These are phyloP conservation scores for Fusarium concolor DNA, from an alignment of 2,329 filamentous ascomycete genomes.

Conservation along the genomic window DNA sequence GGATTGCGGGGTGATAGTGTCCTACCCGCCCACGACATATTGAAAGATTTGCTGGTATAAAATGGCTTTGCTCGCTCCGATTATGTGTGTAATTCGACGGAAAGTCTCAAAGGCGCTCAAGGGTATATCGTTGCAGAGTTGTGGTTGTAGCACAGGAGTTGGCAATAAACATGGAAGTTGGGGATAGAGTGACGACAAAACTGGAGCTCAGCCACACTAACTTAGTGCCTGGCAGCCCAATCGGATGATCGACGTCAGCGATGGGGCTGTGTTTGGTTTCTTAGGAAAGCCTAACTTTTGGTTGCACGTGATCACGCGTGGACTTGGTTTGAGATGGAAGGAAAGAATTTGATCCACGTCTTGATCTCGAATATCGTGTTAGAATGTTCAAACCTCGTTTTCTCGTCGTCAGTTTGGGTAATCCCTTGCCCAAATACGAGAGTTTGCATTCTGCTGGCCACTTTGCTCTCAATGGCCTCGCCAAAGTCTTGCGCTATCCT, in stretches of 20 bases:
- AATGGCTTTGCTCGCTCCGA: constrained; percentile 11
- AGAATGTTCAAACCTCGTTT: constrained; percentile 63
- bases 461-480: constrained; percentile 74
- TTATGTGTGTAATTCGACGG: constrained; percentile 13
- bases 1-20: constrained; percentile 45
- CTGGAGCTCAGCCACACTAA: constrained; percentile 49
- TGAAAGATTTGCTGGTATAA: constrained; percentile 42
- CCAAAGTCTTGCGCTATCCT: constrained; percentile 58
- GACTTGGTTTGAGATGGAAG: not conserved
- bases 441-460: constrained; percentile 92
- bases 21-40: constrained; percentile 79
- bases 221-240: constrained; percentile 43
- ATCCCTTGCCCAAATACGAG: constrained; percentile 78
- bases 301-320: constrained; percentile 48
- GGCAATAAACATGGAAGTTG: constrained; percentile 41
- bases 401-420: constrained; percentile 88
- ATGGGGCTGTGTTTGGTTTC: constrained; percentile 34
- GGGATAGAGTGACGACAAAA: constrained; percentile 47
- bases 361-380: constrained; percentile 29
- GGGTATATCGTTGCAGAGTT: constrained; percentile 33
- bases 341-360: constrained; percentile 15
- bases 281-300: not conserved
- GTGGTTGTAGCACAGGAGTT: constrained; percentile 34
- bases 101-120: constrained; percentile 29
- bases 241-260: constrained; percentile 50